Conservation (phyloP, 192 early-diverging fungal genomes). For the Coemansia sp. region DNA sequence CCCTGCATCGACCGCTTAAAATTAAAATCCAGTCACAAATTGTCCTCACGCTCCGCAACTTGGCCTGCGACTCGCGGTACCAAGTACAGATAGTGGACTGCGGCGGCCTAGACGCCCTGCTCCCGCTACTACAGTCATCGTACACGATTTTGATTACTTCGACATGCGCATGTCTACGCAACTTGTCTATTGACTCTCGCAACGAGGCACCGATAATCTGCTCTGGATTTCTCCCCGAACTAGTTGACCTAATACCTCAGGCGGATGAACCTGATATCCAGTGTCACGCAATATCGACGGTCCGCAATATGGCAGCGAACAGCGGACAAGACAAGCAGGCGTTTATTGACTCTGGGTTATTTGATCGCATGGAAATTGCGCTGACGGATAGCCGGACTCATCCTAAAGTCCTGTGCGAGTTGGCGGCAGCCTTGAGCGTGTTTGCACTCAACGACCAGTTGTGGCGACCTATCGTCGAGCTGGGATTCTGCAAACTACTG, state of each 20-base stretch:
- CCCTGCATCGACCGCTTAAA: constrained; percentile 65
- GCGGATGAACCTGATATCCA: constrained; percentile 31
- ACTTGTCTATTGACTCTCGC: constrained; percentile 81
- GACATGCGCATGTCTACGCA: constrained; percentile 84
- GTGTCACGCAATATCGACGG: constrained; percentile 36
- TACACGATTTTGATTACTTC: constrained; percentile 66
- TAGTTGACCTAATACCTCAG: constrained; percentile 23
- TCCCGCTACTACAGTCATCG: constrained; percentile 65
- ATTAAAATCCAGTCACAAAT: constrained; percentile 81
- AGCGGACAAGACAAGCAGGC: constrained; percentile 24
- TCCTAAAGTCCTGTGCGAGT: constrained; percentile 18
- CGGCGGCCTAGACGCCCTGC: constrained; percentile 67
- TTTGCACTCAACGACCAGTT: constrained; percentile 34
- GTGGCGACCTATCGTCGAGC: constrained; percentile 37
- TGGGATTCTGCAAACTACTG: constrained; percentile 23
- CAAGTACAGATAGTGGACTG: constrained; percentile 72
- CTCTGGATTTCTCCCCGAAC: constrained; percentile 66
- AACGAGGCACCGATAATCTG: constrained; percentile 83
- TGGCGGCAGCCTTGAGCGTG: constrained; percentile 37
- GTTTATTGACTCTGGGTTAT: constrained; percentile 29
- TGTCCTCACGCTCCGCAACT: constrained; percentile 77
- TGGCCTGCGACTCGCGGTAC: constrained; percentile 74
- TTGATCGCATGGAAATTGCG: constrained; percentile 23
- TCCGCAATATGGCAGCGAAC: constrained; percentile 47
- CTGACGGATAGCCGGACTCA: constrained; percentile 4